Evolutionary conservation across 75 land plant species (phyloP).

Genomic region (Larix kaempferi): DNA sequence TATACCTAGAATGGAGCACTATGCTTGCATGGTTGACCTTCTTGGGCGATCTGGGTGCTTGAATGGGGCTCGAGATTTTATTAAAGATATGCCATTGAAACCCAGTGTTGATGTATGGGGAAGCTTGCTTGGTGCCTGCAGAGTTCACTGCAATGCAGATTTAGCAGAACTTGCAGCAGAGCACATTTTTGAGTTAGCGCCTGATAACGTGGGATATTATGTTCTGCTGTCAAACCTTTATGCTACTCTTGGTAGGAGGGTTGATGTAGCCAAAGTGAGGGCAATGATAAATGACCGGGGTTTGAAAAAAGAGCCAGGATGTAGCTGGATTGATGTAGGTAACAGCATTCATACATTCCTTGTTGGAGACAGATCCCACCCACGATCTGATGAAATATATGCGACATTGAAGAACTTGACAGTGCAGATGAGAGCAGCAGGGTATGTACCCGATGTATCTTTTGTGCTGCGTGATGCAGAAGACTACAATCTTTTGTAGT

Average conservation of each 20-base stretch:
- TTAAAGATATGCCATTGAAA: slow-evolving; percentile 15
- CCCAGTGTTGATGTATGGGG: slow-evolving; percentile 16
- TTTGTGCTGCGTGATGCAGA: slow-evolving; percentile 1
- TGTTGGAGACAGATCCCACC: slow-evolving; percentile 14
- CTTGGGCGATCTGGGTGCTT: slow-evolving; percentile 24
- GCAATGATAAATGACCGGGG: slow-evolving; percentile 3
- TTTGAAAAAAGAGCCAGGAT: slow-evolving; percentile 16
- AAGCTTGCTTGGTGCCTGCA: slow-evolving; percentile 20
- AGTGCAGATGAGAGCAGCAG: slow-evolving; percentile 4
- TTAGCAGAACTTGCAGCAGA: slow-evolving; percentile 12
- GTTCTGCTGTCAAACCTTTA: slow-evolving; percentile 18
- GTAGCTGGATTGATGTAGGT: slow-evolving; percentile 17
- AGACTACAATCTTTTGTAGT: background rate
- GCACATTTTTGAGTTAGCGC: slow-evolving; percentile 11
- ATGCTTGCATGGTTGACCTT: slow-evolving; percentile 27
- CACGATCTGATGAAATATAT: slow-evolving; percentile 4
- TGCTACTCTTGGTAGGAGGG: slow-evolving; percentile 11
- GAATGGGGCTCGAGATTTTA: slow-evolving; percentile 13
- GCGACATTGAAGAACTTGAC: background rate
- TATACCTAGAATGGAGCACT: slow-evolving; percentile 13
- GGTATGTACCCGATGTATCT: background rate
- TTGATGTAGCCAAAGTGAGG: slow-evolving; percentile 9
- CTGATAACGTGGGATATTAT: slow-evolving; percentile 10
- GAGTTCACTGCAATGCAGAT: slow-evolving; percentile 6
- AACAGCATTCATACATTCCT: slow-evolving; percentile 10